Conservation (phyloP, 345 rosid genomes). For the Gynandropsis gynandra region DNA sequence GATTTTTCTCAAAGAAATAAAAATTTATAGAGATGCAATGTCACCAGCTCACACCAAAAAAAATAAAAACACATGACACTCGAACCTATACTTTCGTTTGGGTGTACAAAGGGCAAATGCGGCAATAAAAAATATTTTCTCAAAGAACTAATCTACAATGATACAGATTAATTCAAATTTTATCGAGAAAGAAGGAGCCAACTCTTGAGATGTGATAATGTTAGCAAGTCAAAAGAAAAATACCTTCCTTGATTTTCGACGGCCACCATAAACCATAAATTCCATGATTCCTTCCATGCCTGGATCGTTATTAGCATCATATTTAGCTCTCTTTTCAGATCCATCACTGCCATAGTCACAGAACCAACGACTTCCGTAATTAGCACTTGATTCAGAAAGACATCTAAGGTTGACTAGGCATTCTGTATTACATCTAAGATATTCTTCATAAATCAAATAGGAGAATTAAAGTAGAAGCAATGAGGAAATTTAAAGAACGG, state of each 20-base stretch:
- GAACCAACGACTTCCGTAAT: conserved; percentile 3
- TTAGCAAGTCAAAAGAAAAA: conserved; percentile 9
- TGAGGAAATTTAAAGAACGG: conserved; percentile 1
- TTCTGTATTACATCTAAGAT: conserved; percentile 1
- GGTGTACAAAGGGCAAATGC: conserved; percentile 10
- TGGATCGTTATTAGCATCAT: conserved; percentile 37
- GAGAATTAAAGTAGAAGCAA: conserved; percentile 1
- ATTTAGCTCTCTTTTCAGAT: conserved; percentile 41
- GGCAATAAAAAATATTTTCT: background rate
- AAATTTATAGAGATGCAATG: no score
- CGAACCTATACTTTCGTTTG: conserved; percentile 5
- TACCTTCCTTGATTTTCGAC: conserved; percentile 56
- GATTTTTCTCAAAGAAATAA: no score
- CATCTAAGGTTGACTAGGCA: conserved; percentile 7
- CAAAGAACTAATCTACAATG: background rate
- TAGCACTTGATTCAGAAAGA: conserved; percentile 9
- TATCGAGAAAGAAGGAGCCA: conserved; percentile 5
- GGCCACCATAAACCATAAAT: conserved; percentile 38
- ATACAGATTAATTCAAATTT: conserved; percentile 5
- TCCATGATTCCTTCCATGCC: conserved; percentile 56
- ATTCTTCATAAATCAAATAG: conserved; percentile 1
- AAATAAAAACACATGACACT: background rate
- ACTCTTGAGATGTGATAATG: background rate
- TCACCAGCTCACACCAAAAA: conserved; percentile 3
- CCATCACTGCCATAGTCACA: conserved; percentile 36